These are phyloP conservation scores for Citrullus colocynthis DNA, from an alignment of 306 rosid species.

Conservation along the genomic window DNA sequence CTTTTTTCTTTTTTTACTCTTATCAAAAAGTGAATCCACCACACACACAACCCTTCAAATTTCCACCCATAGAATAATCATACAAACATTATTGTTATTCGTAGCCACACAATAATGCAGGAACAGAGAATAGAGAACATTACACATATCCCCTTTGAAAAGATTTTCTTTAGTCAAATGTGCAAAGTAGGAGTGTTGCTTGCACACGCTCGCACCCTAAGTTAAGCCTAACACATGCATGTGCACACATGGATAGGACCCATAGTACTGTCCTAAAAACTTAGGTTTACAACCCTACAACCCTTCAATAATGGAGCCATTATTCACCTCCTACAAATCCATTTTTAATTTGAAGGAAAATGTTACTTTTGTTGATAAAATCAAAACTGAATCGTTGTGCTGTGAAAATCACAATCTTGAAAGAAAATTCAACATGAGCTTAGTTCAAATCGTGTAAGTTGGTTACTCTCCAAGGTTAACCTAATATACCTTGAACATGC, in stretches of 20 bases:
- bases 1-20: background rate
- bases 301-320: conserved; percentile 10
- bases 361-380: too few species aligned
- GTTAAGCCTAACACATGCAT: conserved; percentile 19
- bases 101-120: background rate
- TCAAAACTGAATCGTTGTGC: too few species aligned
- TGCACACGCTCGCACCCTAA: conserved; percentile 25
- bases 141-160: background rate
- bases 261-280: conserved; percentile 22
- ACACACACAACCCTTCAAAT: background rate
- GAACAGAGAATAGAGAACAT: background rate
- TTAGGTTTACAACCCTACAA: conserved; percentile 24
- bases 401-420: too few species aligned
- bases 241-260: conserved; percentile 52
- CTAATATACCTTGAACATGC: too few species aligned
- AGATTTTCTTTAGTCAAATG: background rate
- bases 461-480: too few species aligned
- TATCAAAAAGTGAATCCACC: background rate
- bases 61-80: background rate
- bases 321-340: background rate
- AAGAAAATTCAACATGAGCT: too few species aligned
- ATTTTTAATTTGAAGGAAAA: background rate
- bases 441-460: too few species aligned
- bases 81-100: background rate
- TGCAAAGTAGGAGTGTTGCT: background rate